Base-by-base conservation (phyloP, 371 early-diverging fungal species). In the Capillidium heterosporum region DNA sequence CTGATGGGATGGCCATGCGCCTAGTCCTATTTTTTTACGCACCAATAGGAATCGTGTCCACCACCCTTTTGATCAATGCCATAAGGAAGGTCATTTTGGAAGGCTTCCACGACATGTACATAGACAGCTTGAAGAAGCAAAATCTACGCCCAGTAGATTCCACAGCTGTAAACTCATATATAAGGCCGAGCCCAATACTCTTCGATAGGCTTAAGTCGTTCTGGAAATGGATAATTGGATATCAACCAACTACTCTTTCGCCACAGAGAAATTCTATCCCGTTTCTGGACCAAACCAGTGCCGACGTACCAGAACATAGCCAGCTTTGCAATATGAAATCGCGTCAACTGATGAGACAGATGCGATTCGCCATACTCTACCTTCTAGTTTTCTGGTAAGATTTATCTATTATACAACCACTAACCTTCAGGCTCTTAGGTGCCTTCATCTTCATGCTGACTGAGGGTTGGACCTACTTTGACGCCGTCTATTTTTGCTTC, bases 401-500 rank as follows among this genome's bases (percentile, higher is more conserved):
- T 17, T 15, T 2, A n/a, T 26, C 1, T 28, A 23, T 4, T 24
- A 35, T 8, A 10, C 19, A 26, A 28, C n/a, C n/a, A 35, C 32
- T 39, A 17, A n/a, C 15, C 21, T 15, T 29, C 39, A 58, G 58
- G 58, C 10, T 50, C 21, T 42, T 58, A 31, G 58, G 58, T 23
- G 48, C 50, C 1, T 48, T 42, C 21, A 48, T 49, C 10, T 58
- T 58, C 29, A 42, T 23, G 2, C 21, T 17, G 11, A 15, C 39
- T 24, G 58, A 58, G 26, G n/a, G 42, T 10, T 58, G 58, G 58
- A 17, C 19, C 21, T 58, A 58, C 19, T 49, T 58, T 23, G 42
- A 58, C 15, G 49, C 58, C 27, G 23, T 48, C 17, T 50, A 58
- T 29, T 58, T 58, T 31, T 58, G 58, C 24, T 58, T 58, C 21